These are phyloP conservation scores for Kwoniella pini DNA, from an alignment of 768 basidiomycete species.

Conservation along the genomic window DNA sequence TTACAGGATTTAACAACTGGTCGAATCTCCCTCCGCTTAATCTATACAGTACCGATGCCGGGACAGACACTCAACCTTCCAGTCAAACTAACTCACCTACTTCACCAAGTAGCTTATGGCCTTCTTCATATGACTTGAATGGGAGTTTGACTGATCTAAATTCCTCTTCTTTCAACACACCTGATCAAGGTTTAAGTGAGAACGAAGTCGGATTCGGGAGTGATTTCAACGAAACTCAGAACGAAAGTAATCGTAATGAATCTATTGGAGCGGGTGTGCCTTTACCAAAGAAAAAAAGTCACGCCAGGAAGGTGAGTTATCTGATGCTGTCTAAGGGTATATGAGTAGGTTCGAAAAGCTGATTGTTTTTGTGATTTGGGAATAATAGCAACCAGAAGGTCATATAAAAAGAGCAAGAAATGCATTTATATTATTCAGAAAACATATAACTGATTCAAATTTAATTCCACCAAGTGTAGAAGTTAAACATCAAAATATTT, in stretches of 20 bases:
- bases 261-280: constrained; percentile 24
- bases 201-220: constrained; percentile 10
- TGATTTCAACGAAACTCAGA: not conserved
- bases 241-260: not conserved
- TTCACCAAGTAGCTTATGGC: constrained; percentile 8
- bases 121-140: constrained; percentile 4
- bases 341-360: no score
- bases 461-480: constrained; percentile 53
- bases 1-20: not conserved
- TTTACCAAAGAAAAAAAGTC: constrained; percentile 48
- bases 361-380: no score
- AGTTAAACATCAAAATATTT: constrained; percentile 55
- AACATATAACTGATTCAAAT: constrained; percentile 54
- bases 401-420: constrained; percentile 55
- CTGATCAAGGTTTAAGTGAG: constrained; percentile 10
- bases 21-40: not conserved
- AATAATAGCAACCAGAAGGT: constrained; percentile 49
- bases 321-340: no score
- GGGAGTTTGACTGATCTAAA: constrained; percentile 8
- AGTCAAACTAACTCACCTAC: constrained; percentile 13
- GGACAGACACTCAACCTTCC: constrained; percentile 8
- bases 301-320: constrained; percentile 48
- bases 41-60: not conserved
- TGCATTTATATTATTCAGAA: constrained; percentile 56
- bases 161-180: constrained; percentile 11